Evolutionary conservation across 306 rosid species (phyloP).

Genomic region (Acacia melanoxylon): DNA sequence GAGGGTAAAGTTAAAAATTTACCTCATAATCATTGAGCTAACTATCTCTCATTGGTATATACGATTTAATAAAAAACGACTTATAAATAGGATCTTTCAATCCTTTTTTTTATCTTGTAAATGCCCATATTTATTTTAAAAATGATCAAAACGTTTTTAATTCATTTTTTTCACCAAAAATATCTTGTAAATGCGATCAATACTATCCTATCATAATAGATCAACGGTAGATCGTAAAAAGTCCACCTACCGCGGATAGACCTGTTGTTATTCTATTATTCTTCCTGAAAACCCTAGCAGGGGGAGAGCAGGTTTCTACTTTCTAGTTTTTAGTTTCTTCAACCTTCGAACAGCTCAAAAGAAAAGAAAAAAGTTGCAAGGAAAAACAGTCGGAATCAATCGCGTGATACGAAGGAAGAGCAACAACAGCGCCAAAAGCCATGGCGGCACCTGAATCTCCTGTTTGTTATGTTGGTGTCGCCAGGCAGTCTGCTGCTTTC

Average conservation of each 20-base stretch:
- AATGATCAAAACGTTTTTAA: no score
- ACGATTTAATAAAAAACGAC: no score
- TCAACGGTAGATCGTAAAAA: neutral
- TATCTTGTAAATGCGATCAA: neutral
- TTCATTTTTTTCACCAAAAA: no score
- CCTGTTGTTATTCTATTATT: neutral
- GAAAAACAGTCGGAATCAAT: neutral
- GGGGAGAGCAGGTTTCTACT: neutral
- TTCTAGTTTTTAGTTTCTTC: neutral
- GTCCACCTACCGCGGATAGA: neutral
- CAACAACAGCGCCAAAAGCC: constrained; percentile 16
- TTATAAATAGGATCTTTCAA: no score
- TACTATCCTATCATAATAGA: neutral
- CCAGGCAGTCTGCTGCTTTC: constrained; percentile 85
- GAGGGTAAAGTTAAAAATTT: no score
- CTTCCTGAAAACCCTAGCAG: neutral
- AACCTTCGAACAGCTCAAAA: neutral
- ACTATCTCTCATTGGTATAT: no score
- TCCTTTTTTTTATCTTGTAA: no score
- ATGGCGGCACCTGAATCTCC: constrained; percentile 98
- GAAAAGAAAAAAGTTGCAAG: neutral
- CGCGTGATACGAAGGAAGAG: neutral
- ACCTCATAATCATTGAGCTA: no score
- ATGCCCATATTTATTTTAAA: no score
- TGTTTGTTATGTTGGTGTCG: constrained; percentile 85